phyloP scores from a whole-genome alignment of 768 basidiomycete species.

The Naganishia vaughanmartiniae region DNA sequence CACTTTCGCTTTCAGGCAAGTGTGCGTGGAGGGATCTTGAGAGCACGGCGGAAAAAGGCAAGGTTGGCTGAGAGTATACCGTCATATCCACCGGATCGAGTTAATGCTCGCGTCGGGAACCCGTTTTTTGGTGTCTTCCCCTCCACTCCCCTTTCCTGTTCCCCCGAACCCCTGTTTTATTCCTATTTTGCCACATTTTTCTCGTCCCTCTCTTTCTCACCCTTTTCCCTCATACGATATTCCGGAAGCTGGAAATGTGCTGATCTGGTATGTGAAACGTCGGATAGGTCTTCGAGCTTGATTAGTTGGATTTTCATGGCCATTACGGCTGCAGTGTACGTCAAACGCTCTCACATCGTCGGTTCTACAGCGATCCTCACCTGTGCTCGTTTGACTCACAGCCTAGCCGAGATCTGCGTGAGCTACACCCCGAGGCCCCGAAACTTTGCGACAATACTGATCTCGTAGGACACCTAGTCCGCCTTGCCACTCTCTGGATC shows the following conservation, averaged over 20 bases:
- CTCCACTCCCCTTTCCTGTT: not conserved
- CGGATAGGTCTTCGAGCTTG: constrained; percentile 72
- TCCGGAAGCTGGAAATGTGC: not conserved
- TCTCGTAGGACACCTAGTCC: constrained; percentile 52
- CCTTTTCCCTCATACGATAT: not conserved
- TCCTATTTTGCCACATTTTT: no score
- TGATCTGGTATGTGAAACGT: not conserved
- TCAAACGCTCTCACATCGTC: no score
- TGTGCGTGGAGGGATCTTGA: not conserved
- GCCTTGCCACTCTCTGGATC: constrained; percentile 66
- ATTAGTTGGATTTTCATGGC: constrained; percentile 81
- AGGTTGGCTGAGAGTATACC: constrained; percentile 25
- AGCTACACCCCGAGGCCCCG: constrained; percentile 56
- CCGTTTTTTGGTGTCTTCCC: not conserved
- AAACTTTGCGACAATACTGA: constrained; percentile 22
- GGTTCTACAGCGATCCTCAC: not conserved
- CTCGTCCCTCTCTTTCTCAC: no score
- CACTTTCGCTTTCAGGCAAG: not conserved
- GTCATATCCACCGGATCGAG: constrained; percentile 33
- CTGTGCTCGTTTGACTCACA: not conserved
- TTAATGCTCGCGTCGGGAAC: constrained; percentile 34
- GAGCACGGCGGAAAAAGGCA: not conserved
- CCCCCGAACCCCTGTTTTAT: not conserved
- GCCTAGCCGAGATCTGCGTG: constrained; percentile 83
- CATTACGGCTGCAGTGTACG: constrained; percentile 71